Evolutionary conservation across 2,329 filamentous ascomycete species (phyloP).

Genomic region (Rachicladosporium sp.): DNA sequence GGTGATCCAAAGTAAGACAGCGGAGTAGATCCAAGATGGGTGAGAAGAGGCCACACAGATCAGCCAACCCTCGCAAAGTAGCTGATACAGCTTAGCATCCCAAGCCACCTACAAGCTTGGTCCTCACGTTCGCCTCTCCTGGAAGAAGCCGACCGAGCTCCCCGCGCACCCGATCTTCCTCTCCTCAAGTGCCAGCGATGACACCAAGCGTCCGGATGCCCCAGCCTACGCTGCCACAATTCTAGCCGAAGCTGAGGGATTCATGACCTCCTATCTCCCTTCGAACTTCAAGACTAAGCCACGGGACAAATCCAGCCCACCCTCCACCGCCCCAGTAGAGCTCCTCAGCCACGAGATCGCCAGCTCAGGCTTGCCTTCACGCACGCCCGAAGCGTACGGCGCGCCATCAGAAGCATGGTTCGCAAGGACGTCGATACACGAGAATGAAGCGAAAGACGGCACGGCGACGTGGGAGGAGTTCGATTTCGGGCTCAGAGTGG

Average conservation of each 20-base stretch:
- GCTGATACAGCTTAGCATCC: too few relatives aligned
- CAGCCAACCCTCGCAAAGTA: too few relatives aligned
- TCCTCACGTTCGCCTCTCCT: conserved; percentile 21
- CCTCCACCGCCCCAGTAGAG: conserved; percentile 41
- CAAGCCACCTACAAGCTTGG: conserved; percentile 8
- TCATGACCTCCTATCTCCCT: conserved; percentile 44
- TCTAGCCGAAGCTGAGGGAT: conserved; percentile 46
- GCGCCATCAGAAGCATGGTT: conserved; percentile 47
- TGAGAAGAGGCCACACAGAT: too few relatives aligned
- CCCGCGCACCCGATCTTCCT: conserved; percentile 23
- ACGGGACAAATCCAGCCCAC: conserved; percentile 33
- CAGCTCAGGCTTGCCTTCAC: conserved; percentile 28
- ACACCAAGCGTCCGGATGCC: conserved; percentile 1
- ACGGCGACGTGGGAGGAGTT: conserved; percentile 56
- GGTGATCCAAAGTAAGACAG: too few relatives aligned
- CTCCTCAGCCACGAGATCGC: conserved; percentile 41
- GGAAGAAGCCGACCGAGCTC: conserved; percentile 18
- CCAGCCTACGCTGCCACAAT: conserved; percentile 37
- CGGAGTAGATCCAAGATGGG: too few relatives aligned
- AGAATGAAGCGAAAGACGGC: conserved; percentile 36
- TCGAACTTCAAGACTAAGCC: conserved; percentile 42
- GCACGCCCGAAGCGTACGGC: conserved; percentile 2
- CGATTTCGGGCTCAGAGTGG: conserved; percentile 43
- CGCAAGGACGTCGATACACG: conserved; percentile 50
- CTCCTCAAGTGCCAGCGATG: conserved; percentile 3